These are phyloP conservation scores for Zygotorulaspora mrakii DNA, from an alignment of 1,139 yeast species.

Conservation along the genomic window DNA sequence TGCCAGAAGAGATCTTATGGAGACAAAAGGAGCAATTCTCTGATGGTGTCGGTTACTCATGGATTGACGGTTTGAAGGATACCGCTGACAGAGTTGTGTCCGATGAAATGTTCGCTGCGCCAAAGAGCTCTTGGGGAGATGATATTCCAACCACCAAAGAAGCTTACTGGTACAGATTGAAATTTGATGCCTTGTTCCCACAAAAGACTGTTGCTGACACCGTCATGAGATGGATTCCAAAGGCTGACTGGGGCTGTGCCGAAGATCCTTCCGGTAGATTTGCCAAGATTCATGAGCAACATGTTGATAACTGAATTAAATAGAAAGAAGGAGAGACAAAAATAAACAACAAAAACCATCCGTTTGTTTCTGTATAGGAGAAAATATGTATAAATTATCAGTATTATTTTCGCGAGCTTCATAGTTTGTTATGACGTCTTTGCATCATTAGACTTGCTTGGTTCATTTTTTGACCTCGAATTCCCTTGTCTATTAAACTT, in stretches of 20 bases:
- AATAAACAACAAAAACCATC: no score
- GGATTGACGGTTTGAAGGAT: constrained; percentile 98
- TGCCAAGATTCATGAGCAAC: constrained; percentile 80
- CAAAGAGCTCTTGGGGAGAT: constrained; percentile 93
- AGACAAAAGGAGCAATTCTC: constrained; percentile 99
- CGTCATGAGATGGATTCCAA: constrained; percentile 99
- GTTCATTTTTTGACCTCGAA: no score
- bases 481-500: no score
- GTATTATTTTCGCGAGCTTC: no score
- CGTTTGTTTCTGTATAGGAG: no score
- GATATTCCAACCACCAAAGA: constrained; percentile 97
- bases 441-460: no score
- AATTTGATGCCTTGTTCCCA: constrained; percentile 90
- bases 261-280: constrained; percentile 98
- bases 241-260: constrained; percentile 99
- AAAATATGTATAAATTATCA: no score
- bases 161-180: constrained; percentile 97
- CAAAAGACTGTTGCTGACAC: constrained; percentile 90
- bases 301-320: constrained; percentile 37
- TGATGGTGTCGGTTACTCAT: constrained; percentile 98
- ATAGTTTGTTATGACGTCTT: no score
- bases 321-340: no score
- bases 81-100: constrained; percentile 81
- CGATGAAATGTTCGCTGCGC: constrained; percentile 84
- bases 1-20: constrained; percentile 96